phyloP scores from a whole-genome alignment of 129 eudicot species.

The Cynara cardunculus region DNA sequence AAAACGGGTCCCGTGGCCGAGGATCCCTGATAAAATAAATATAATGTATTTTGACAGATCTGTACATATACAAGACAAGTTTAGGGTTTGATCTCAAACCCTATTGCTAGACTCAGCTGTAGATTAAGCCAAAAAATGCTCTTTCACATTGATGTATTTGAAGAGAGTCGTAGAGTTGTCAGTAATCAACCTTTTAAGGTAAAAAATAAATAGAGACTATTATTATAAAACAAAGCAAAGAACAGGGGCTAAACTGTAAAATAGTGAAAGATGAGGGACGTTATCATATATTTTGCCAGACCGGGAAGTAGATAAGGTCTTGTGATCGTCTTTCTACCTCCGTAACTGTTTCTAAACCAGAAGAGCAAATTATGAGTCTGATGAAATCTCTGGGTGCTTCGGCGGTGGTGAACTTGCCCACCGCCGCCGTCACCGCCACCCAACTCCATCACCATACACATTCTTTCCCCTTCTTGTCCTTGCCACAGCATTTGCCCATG shows the following conservation, averaged over 20 bases:
- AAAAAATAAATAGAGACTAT: too few relatives aligned
- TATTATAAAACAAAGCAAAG: background rate
- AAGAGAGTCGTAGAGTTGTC: too few relatives aligned
- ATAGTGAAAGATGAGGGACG: background rate
- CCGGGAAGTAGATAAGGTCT: constrained; percentile 20
- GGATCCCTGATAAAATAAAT: too few relatives aligned
- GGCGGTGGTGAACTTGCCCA: constrained; percentile 20
- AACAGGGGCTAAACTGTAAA: constrained; percentile 6
- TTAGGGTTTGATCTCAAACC: too few relatives aligned
- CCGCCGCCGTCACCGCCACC: constrained; percentile 24
- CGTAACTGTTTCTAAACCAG: constrained; percentile 3
- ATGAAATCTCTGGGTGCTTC: constrained; percentile 36
- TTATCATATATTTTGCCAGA: background rate
- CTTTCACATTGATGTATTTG: too few relatives aligned
- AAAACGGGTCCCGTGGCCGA: too few relatives aligned
- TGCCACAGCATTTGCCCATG: constrained; percentile 25
- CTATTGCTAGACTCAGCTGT: too few relatives aligned
- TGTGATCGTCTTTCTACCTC: constrained; percentile 22
- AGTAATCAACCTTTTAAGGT: too few relatives aligned
- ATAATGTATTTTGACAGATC: too few relatives aligned
- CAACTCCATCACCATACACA: constrained; percentile 32
- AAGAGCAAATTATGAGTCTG: constrained; percentile 20
- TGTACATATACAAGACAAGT: too few relatives aligned
- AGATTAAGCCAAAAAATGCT: too few relatives aligned
- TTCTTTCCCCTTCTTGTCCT: constrained; percentile 20